Conservation (phyloP, 768 basidiomycete genomes). For the Inosperma sp. region DNA sequence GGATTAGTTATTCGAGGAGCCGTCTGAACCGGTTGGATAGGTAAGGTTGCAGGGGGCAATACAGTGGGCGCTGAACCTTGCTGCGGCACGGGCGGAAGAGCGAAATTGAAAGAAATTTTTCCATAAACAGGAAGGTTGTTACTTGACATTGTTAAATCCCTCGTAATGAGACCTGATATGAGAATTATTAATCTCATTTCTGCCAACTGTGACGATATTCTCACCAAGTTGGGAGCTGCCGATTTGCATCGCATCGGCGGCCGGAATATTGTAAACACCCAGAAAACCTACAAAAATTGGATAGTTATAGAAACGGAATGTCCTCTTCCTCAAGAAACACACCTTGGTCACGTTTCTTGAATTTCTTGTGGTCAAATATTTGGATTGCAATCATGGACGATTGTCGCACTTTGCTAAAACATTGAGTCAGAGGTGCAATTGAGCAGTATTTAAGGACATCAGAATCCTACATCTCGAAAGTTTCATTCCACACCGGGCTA, state of each 20-base stretch:
- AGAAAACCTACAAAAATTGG: slow-evolving; percentile 44
- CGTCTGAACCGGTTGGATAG: background rate
- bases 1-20: slow-evolving; percentile 11
- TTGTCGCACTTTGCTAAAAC: slow-evolving; percentile 58
- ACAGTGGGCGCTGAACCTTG: background rate
- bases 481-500: slow-evolving; percentile 78
- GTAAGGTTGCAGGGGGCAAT: background rate
- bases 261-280: slow-evolving; percentile 53
- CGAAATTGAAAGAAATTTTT: slow-evolving; percentile 66
- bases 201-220: slow-evolving; percentile 12
- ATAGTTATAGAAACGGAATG: slow-evolving; percentile 14
- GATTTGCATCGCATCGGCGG: slow-evolving; percentile 47
- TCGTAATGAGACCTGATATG: slow-evolving; percentile 58
- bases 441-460: slow-evolving; percentile 14
- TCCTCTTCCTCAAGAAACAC: slow-evolving; percentile 29
- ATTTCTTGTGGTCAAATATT: slow-evolving; percentile 87
- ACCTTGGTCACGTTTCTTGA: slow-evolving; percentile 83
- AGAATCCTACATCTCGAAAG: slow-evolving; percentile 71
- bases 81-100: slow-evolving; percentile 33
- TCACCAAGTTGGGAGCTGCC: slow-evolving; percentile 43
- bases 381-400: slow-evolving; percentile 78
- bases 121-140: slow-evolving; percentile 80
- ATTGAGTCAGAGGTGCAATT: slow-evolving; percentile 11
- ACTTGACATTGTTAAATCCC: slow-evolving; percentile 68
- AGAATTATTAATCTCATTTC: slow-evolving; percentile 14